Conservation (phyloP, 2,329 filamentous ascomycete genomes). For the Magnaporthiopsis incrustans region DNA sequence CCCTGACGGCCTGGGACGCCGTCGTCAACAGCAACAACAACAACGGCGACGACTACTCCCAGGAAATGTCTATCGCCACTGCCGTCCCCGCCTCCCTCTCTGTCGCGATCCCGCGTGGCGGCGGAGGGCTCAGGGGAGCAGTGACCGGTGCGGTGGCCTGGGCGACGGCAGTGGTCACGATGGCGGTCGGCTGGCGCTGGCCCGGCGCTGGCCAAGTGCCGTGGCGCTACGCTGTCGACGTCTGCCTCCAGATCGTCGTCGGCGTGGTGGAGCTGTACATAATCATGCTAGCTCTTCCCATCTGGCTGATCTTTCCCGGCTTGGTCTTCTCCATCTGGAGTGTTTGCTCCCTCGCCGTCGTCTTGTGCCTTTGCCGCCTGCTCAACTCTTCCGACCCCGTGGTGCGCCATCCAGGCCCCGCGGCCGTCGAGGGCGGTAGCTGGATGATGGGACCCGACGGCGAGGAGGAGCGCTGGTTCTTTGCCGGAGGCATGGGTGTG, state of each 20-base stretch:
- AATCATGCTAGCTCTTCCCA: conserved; percentile 17
- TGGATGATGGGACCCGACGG: conserved; percentile 17
- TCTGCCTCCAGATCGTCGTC: conserved; percentile 18
- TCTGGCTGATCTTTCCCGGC: conserved; percentile 24
- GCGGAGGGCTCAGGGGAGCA: no score
- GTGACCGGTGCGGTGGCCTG: conserved; percentile 8
- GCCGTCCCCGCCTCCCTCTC: no score
- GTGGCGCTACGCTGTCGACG: conserved; percentile 15
- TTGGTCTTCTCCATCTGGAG: conserved; percentile 21
- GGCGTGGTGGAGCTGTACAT: conserved; percentile 19
- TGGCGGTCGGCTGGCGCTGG: neutral
- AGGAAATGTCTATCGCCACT: no score
- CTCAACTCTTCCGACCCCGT: conserved; percentile 19
- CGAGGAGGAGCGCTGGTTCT: conserved; percentile 26
- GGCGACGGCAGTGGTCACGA: neutral
- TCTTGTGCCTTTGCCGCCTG: conserved; percentile 19
- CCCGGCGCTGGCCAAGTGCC: neutral
- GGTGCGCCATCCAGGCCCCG: neutral
- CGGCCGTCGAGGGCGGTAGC: neutral
- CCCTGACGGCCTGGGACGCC: conserved; percentile 3
- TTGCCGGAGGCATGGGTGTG: conserved; percentile 24
- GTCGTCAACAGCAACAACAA: neutral
- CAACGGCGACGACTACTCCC: neutral
- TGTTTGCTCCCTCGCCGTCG: conserved; percentile 14
- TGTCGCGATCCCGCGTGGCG: no score